Evolutionary conservation across 2,329 filamentous ascomycete genomes (phyloP), one percentile per base, ranked within the genome.

Genomic region (Pyricularia pennisetigena): DNA sequence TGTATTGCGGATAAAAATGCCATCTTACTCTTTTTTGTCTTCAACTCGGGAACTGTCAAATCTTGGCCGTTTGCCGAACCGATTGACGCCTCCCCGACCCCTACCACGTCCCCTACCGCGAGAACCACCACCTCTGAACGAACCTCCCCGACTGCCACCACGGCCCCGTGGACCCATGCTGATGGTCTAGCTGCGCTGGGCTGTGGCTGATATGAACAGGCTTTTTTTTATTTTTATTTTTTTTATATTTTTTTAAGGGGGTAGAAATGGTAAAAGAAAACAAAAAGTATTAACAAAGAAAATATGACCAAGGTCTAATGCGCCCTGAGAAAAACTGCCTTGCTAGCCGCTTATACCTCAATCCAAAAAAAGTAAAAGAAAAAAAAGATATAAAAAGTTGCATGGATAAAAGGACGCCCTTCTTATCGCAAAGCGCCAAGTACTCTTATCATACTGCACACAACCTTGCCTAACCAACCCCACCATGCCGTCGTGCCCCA

Each of bases 361-460:
- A 35, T 29, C 23, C 7, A 20, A 26, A 63, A 29, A 65, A 32
- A 32, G 66, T 71, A 76, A 77, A 76, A 77, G 78, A 76, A 74
- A 72, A 35, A 35, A 35, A 20, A 49, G n/a, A 49, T 16, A 16
- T 20, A 49, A 49, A 49, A 49, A 49, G 41, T 49, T 49, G 20
- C 41, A 5, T n/a, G 20, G 41, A 49, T 49, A 49, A 49, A 20
- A 49, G n/a, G 16, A 49, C 41, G n/a, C 41, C 28, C 20, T 30
- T 32, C 35, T 67, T 64, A 70, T 69, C 67, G 41, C 12, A 4
- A 28, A 26, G 71, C 62, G 75, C 41, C 41, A 49, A 49, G 41
- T 49, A 4, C 41, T 49, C 41, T 82, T 83, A 83, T 83, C 82
- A 82, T 83, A 83, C 82, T 80, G 82, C 82, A 80, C 82, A 84